Evolutionary conservation across 148 eudicot species (phyloP).

Genomic region (Persicaria tinctoria): DNA sequence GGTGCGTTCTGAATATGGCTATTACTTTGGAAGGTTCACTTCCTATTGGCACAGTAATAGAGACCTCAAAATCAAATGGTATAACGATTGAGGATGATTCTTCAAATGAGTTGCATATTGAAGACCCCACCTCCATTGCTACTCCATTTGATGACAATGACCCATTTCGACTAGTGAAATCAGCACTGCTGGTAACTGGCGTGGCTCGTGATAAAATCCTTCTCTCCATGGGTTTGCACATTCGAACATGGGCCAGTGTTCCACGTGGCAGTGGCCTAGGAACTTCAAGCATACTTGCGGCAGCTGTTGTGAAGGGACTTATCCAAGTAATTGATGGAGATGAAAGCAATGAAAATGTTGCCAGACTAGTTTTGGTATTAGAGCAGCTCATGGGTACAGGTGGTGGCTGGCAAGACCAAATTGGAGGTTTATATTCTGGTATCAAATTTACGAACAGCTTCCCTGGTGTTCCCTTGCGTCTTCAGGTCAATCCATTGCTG

Average conservation of each 20-base stretch:
- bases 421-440: constrained; percentile 93
- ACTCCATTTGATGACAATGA: constrained; percentile 74
- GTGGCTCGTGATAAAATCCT: constrained; percentile 40
- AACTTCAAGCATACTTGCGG: constrained; percentile 96
- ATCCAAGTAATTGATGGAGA: constrained; percentile 66
- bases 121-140: constrained; percentile 43
- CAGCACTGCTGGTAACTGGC: constrained; percentile 81
- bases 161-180: constrained; percentile 92
- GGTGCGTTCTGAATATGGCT: constrained; percentile 96
- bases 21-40: constrained; percentile 68
- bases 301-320: constrained; percentile 96
- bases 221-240: constrained; percentile 45
- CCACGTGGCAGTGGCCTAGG: constrained; percentile 99
- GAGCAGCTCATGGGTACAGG: constrained; percentile 99
- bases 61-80: constrained; percentile 40
- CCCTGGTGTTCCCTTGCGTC: constrained; percentile 91
- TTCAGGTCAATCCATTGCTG: constrained; percentile 73
- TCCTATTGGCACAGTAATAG: constrained; percentile 79
- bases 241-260: constrained; percentile 89
- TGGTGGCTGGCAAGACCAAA: constrained; percentile 99
- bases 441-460: constrained; percentile 80
- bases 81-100: constrained; percentile 54
- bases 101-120: constrained; percentile 50
- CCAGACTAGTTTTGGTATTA: constrained; percentile 81
- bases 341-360: constrained; percentile 74